Conservation (phyloP, 495 filamentous ascomycete species). For the Lasiosphaeria ovina region DNA sequence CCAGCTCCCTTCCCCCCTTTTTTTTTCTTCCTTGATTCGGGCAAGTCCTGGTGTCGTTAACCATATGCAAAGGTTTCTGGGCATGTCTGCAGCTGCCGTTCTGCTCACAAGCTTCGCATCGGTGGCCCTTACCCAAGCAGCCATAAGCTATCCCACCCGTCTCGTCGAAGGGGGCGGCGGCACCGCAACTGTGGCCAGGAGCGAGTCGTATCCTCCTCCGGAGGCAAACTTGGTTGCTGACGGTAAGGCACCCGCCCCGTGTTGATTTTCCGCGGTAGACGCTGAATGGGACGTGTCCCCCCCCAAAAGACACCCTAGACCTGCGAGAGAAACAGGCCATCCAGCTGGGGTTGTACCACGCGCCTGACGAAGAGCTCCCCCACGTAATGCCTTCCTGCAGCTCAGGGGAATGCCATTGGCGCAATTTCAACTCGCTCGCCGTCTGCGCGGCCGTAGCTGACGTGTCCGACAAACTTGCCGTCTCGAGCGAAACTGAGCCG, state of each 20-base stretch:
- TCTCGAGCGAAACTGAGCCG: conserved; percentile 15
- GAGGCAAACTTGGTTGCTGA: conserved; percentile 3
- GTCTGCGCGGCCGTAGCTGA: conserved; percentile 43
- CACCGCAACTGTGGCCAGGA: conserved; percentile 16
- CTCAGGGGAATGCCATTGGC: conserved; percentile 46
- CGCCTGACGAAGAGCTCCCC: conserved; percentile 20
- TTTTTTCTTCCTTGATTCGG: conserved; percentile 2
- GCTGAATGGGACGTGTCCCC: neutral
- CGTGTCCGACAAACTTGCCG: conserved; percentile 28
- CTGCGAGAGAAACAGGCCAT: conserved; percentile 38
- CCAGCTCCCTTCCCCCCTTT: neutral
- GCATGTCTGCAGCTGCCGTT: conserved; percentile 40
- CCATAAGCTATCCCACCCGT: conserved; percentile 35
- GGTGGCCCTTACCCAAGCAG: conserved; percentile 47
- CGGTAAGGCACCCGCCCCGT: conserved; percentile 16
- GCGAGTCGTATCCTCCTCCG: conserved; percentile 24
- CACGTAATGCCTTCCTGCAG: conserved; percentile 33
- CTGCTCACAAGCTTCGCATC: conserved; percentile 40
- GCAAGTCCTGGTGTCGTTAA: no score
- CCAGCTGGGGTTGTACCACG: conserved; percentile 41
- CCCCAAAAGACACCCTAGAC: conserved; percentile 22
- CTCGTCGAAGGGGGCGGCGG: conserved; percentile 11
- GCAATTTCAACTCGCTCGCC: conserved; percentile 43
- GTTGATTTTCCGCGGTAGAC: neutral
- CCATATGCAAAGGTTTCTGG: conserved; percentile 30